These are phyloP conservation scores for Dactylorhiza incarnata DNA, from an alignment of 106 monocot species.

Conservation along the genomic window DNA sequence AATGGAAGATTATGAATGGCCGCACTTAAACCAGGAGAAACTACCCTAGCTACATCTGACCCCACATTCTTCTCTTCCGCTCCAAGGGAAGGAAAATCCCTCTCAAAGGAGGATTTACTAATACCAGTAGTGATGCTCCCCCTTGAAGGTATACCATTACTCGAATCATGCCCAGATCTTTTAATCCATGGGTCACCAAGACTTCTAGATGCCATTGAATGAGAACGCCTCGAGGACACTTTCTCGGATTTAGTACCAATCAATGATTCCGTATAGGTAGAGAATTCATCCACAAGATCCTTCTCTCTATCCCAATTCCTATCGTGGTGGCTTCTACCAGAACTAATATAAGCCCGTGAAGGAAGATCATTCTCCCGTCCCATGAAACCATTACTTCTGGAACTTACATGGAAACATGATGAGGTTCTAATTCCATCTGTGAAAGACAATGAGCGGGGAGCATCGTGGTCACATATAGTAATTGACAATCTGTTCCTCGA, in stretches of 20 bases:
- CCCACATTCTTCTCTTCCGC: constrained; percentile 41
- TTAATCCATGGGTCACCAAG: constrained; percentile 28
- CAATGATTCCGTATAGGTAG: constrained; percentile 24
- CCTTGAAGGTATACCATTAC: constrained; percentile 24
- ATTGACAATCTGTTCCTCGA: constrained; percentile 28
- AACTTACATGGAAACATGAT: constrained; percentile 15
- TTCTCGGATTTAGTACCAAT: constrained; percentile 26
- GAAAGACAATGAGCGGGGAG: constrained; percentile 15
- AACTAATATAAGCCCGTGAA: constrained; percentile 45
- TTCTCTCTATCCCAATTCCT: constrained; percentile 19
- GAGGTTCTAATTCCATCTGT: constrained; percentile 3
- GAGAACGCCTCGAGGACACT: constrained; percentile 34
- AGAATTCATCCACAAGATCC: constrained; percentile 24
- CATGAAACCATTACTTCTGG: constrained; percentile 27
- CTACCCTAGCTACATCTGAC: constrained; percentile 24
- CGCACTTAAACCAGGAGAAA: constrained; percentile 39
- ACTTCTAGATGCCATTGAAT: constrained; percentile 27
- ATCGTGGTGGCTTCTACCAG: constrained; percentile 44
- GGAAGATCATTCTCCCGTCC: constrained; percentile 16
- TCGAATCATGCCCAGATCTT: constrained; percentile 21
- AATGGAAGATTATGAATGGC: constrained; percentile 32
- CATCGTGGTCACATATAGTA: constrained; percentile 22
- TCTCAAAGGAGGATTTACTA: constrained; percentile 51
- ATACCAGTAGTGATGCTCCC: constrained; percentile 16
- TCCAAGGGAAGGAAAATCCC: constrained; percentile 72